Conservation (phyloP, 2,329 filamentous ascomycete species). For the Macrophomina tecta region DNA sequence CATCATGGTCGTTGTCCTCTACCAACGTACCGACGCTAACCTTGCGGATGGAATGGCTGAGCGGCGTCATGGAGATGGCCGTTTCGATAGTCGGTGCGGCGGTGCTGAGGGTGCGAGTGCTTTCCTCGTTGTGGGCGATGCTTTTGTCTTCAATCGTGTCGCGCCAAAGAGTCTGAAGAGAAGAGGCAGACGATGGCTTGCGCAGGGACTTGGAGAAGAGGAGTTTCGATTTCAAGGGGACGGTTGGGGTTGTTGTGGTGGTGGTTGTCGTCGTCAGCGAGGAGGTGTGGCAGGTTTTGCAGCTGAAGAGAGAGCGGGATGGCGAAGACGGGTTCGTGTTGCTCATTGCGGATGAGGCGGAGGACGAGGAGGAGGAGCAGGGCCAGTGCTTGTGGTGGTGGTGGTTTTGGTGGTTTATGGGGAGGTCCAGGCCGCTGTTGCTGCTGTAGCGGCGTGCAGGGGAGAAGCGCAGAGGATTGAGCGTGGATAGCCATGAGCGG, state of each 20-base stretch:
- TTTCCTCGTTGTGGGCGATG: background rate
- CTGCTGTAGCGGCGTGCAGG: background rate
- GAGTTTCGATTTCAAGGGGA: background rate
- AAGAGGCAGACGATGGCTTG: background rate
- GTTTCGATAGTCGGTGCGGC: slow-evolving; percentile 5
- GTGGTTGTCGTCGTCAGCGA: background rate
- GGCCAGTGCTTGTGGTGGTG: background rate
- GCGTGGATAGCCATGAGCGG: slow-evolving; percentile 48
- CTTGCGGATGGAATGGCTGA: slow-evolving; percentile 15
- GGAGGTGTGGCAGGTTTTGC: slow-evolving; percentile 11
- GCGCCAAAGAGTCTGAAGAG: background rate
- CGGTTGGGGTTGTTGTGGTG: background rate
- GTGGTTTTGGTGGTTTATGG: background rate
- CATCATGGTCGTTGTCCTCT: background rate
- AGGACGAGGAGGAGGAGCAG: background rate
- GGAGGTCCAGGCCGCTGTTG: background rate
- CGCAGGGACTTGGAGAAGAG: background rate
- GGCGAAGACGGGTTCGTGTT: background rate
- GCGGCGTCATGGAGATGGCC: slow-evolving; percentile 14
- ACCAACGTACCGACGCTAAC: background rate
- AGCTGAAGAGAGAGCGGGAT: slow-evolving; percentile 1
- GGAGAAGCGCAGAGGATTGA: slow-evolving; percentile 43
- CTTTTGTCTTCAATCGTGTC: background rate
- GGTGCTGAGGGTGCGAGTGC: background rate
- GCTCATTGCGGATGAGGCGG: background rate